Evolutionary conservation across 2,329 filamentous ascomycete genomes (phyloP), one percentile per base, ranked within the genome.

Genomic region (Onygenales sp.): DNA sequence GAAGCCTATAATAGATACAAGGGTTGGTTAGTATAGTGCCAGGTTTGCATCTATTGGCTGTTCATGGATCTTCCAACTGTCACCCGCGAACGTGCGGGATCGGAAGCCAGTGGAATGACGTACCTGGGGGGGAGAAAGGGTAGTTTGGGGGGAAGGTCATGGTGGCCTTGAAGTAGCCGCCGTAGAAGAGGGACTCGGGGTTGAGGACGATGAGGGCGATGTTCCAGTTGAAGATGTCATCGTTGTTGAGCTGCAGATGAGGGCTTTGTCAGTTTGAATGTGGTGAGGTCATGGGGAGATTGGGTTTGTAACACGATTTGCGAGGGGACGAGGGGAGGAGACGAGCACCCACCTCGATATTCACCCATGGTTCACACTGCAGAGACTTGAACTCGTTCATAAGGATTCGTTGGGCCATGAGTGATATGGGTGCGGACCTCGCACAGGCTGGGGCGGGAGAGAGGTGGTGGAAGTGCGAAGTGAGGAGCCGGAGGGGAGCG

Each of bases 171-270:
- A 96, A 89, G 70, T 95, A 98, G 59, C 87, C 93, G 56, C 91
- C 91, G 63, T 95, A 85, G 77, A 94, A 97, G 59, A 86, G 78
- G 57, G 90, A 95, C 62, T 95, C 91, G 0, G 88, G 82, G 70
- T 97, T 97, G 63, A 96, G 81, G 39, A 96, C 88, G 74, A 95
- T 91, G 54, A 98, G 81, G 3, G 87, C 91, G 47, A 97, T 77
- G 56, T 82, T 84, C 92, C 93, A 97, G 58, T 84, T 80, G 66
- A 94, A 86, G 57, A 97, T 83, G 67, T 93, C 89, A n/a, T 84
- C 80, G 63, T 90, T 82, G 59, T 89, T 81, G 37, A 90, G 77
- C 82, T 93, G 63, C 63, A 63, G n/a, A 6, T 36, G n/a, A 33
- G 2, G n/a, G n/a, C 17, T 14, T 27, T 3, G 34, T 14, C 11